Evolutionary conservation across 371 early-diverging fungal genomes (phyloP), one percentile per base, ranked within the genome.

Genomic region (Ordospora colligata): DNA sequence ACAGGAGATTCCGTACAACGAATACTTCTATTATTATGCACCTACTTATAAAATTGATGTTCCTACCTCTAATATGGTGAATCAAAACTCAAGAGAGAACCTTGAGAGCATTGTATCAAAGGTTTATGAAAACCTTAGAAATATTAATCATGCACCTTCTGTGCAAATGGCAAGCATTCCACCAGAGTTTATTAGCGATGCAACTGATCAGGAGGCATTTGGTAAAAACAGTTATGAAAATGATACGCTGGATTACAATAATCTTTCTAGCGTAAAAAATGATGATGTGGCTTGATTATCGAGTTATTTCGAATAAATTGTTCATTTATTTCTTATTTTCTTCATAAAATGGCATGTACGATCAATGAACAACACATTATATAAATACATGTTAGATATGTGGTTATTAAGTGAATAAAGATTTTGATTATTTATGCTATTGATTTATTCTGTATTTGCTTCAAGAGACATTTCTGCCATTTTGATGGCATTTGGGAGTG

Each of bases 141-240:
- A 89, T 75, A 77, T 96, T 58, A 88, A 90, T 74, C 90, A 89
- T 4, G 93, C 94, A 12, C 99, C 99, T 0, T 91, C 92, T 73
- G 94, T 96, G 27, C 95, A 96, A 83, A 93, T 96, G 92, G 91
- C 91, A 74, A 88, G 88, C 66, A 87, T 89, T 12, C 91, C 91
- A 40, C 54, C 74, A 0, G 78, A 76, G 27, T 79, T 83, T 40
- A 70, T 80, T 17, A 81, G 81, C 7, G 82, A 83, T 52, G 81
- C 77, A 53, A 75, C 75, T 66, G 82, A 82, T 47, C 78, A 85
- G n/a, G 83, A 85, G 65, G 76, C 65, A 19, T 12, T 83, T 11
- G 77, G 69, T 64, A 66, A 67, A 37, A 72, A 76, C 49, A 65
- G 80, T 6, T 66, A 71, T 62, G 76, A 76, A 37, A 76, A 78